phyloP scores from a whole-genome alignment of 1,139 yeast species.

The Scheffersomyces parashehatae region DNA sequence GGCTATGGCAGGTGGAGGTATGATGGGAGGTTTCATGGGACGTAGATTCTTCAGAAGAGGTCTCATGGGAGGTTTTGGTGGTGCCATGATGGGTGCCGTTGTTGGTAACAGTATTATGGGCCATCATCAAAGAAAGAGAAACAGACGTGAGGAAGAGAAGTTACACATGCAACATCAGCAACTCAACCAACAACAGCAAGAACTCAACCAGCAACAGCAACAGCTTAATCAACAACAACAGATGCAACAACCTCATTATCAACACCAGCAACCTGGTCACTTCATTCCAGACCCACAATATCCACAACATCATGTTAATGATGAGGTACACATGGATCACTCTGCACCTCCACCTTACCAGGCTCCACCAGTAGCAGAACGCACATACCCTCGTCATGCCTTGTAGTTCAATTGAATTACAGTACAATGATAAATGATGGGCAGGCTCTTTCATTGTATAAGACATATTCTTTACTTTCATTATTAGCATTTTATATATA shows the following conservation, averaged over 20 bases:
- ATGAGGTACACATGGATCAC: no score
- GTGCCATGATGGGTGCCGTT: conserved; percentile 23
- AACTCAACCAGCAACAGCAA: background rate
- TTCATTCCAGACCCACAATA: background rate
- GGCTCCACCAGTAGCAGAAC: no score
- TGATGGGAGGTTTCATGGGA: conserved; percentile 5
- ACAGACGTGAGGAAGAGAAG: conserved; percentile 1
- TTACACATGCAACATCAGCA: conserved; percentile 1
- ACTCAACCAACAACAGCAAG: conserved; percentile 1
- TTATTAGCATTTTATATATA: no score
- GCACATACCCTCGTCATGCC: no score
- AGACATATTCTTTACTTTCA: no score
- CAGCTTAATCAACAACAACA: conserved; percentile 1
- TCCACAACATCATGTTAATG: no score
- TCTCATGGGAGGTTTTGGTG: conserved; percentile 23
- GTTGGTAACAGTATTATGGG: conserved; percentile 22
- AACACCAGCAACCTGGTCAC: conserved; percentile 3
- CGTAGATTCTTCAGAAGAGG: conserved; percentile 12
- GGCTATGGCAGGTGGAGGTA: background rate
- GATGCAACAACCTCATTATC: background rate
- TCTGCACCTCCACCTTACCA: no score
- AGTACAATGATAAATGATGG: no score
- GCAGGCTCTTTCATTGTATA: no score
- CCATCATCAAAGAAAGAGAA: conserved; percentile 4
- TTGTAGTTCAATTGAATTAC: no score